Conservation (phyloP, 2,329 filamentous ascomycete species). For the Fusarium kyushuense region DNA sequence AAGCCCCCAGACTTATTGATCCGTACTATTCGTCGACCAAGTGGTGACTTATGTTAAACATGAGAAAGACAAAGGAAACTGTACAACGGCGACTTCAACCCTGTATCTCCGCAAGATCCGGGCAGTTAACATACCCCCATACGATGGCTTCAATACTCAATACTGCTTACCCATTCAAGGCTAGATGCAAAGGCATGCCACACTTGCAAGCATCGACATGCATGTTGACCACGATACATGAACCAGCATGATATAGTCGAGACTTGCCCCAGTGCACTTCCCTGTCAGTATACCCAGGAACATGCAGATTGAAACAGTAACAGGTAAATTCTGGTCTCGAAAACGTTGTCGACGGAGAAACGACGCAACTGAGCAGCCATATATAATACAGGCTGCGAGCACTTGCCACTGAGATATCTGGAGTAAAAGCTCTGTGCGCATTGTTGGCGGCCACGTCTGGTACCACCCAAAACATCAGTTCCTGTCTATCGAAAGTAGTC, state of each 20-base stretch:
- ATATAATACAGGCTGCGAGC: slow-evolving; percentile 41
- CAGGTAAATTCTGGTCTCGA: slow-evolving; percentile 32
- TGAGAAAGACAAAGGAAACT: neutral
- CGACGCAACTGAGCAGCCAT: slow-evolving; percentile 44
- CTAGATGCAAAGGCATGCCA: slow-evolving; percentile 23
- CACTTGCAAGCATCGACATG: slow-evolving; percentile 43
- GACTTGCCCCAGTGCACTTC: slow-evolving; percentile 35
- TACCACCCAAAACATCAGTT: slow-evolving; percentile 34
- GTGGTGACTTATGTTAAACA: neutral
- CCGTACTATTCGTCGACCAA: neutral
- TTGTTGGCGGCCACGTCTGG: slow-evolving; percentile 33
- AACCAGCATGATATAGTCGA: slow-evolving; percentile 42
- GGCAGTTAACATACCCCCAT: slow-evolving; percentile 16
- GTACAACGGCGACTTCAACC: neutral
- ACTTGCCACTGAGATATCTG: slow-evolving; percentile 38
- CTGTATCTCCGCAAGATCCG: neutral
- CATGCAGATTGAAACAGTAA: slow-evolving; percentile 39
- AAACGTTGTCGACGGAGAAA: slow-evolving; percentile 42
- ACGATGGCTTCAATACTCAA: neutral
- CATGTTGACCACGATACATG: slow-evolving; percentile 46
- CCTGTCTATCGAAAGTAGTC: slow-evolving; percentile 17
- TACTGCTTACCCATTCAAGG: slow-evolving; percentile 14
- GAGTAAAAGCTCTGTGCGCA: slow-evolving; percentile 23
- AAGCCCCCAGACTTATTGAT: neutral
- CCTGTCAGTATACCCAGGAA: slow-evolving; percentile 34